Evolutionary conservation across 495 filamentous ascomycete species (phyloP), one percentile per base, ranked within the genome.

Genomic region (Tirmania nivea): DNA sequence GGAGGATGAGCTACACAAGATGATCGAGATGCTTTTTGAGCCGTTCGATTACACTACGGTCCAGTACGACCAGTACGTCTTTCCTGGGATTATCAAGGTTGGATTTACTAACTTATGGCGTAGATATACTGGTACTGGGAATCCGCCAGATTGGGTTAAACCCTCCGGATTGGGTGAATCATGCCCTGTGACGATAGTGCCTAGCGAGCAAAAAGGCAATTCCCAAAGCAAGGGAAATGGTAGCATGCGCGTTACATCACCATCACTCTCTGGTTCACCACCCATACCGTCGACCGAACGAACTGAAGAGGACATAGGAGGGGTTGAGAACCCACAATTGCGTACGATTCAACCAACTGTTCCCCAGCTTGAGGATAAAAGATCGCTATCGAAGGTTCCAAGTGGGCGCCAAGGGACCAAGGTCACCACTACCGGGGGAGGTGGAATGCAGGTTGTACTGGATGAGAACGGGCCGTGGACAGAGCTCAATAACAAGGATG

Each of bases 1-100:
- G 9, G 85, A 92, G 60, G 90, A 96, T 53, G 88, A 95, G 60
- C 73, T 97, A 14, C 89, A 96, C 66, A 81, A 78, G 56, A 80
- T 92, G 71, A 94, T 97, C 56, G 90, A 97, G 69, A 87, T 78
- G 1, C 79, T 92, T 58, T 97, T 97, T 65, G 80, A 86, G 68
- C 84, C 87, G 0, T 97, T 96, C 61, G 90, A 97, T 66, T 97
- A 97, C 66, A 95, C 86, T 0, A 66, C 76, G 17, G 78, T 80
- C 20, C 77, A 73, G 50, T 88, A 78, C 60, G 73, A 74, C 58
- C 74, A 73, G 78, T 81, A 64, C 51, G 72, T 64, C 20, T 47
- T 36, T 16, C 8, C 51, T 12, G 16, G 49, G 8, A 14, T 12
- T 54, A 35, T 4, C 25, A 51, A 53, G 1, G 51, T 14, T 52